phyloP scores from a whole-genome alignment of 495 filamentous ascomycete species.

The Rhizodiscina lignyota region DNA sequence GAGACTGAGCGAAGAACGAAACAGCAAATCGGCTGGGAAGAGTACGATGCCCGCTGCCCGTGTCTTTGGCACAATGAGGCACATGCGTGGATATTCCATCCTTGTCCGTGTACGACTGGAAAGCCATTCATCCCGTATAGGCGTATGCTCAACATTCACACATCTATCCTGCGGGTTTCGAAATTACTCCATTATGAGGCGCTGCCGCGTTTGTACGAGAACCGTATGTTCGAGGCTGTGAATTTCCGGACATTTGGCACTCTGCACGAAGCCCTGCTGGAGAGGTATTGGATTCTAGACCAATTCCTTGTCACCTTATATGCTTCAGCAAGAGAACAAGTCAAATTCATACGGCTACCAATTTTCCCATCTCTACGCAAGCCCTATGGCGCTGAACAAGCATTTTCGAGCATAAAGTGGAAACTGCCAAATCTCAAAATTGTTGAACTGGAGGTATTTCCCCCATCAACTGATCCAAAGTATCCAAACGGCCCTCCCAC shows the following conservation, averaged over 20 bases:
- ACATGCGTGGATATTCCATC: neutral
- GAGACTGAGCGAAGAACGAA: neutral
- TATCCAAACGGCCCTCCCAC: too few species aligned
- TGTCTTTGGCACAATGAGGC: too few species aligned
- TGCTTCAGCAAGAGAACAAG: neutral
- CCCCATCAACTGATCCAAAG: too few species aligned
- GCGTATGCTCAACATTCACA: neutral
- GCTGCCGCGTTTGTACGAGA: neutral
- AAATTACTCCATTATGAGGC: neutral
- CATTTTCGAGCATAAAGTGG: neutral
- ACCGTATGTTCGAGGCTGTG: neutral
- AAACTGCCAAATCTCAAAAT: neutral
- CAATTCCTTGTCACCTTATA: neutral
- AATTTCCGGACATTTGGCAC: neutral
- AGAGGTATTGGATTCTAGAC: neutral
- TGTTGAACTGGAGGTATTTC: neutral
- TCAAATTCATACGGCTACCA: neutral
- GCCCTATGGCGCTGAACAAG: neutral
- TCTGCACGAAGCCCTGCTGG: neutral
- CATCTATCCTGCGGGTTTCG: neutral
- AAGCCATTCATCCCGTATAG: neutral
- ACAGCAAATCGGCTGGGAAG: neutral
- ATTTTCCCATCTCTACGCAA: neutral
- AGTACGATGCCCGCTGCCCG: neutral
- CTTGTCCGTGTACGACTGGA: neutral